Conservation (phyloP, 805 yeast genomes). For the Starmerella stigmatis region DNA sequence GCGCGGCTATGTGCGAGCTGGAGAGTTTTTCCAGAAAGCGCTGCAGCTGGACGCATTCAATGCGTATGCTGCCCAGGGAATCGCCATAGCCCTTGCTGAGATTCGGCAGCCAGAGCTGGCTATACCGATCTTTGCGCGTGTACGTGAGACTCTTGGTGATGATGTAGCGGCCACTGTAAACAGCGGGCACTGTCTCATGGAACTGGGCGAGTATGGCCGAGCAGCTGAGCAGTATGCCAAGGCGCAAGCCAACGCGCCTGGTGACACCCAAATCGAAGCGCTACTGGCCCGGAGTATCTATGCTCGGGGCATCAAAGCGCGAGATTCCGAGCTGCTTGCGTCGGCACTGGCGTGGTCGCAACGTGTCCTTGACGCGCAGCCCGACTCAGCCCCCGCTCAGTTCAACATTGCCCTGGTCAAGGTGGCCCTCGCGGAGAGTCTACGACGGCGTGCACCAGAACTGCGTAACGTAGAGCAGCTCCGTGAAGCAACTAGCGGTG, state of each 20-base stretch:
- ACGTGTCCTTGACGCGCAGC: conserved; percentile 27
- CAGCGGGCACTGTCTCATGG: conserved; percentile 77
- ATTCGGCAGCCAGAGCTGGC: conserved; percentile 60
- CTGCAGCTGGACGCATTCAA: conserved; percentile 71
- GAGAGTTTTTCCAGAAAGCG: conserved; percentile 83
- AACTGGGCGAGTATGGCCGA: conserved; percentile 68
- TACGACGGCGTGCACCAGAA: conserved; percentile 49
- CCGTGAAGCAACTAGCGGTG: conserved; percentile 43
- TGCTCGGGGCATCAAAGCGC: conserved; percentile 43
- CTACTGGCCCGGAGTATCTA: conserved; percentile 30
- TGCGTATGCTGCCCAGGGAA: conserved; percentile 95
- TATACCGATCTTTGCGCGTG: conserved; percentile 73
- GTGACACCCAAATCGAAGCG: not conserved
- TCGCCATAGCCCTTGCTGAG: conserved; percentile 87
- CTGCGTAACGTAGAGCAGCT: conserved; percentile 57
- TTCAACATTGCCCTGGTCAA: conserved; percentile 78
- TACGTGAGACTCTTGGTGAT: conserved; percentile 70
- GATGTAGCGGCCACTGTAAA: conserved; percentile 76
- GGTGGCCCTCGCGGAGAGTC: conserved; percentile 75
- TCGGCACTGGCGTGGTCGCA: conserved; percentile 54
- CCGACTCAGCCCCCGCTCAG: conserved; percentile 38
- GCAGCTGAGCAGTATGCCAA: conserved; percentile 82
- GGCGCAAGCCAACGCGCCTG: conserved; percentile 40
- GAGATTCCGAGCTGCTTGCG: conserved; percentile 35
- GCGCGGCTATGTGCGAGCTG: conserved; percentile 77